Base-by-base conservation (phyloP, 2,329 filamentous ascomycete genomes). In the Helotiales sp. region DNA sequence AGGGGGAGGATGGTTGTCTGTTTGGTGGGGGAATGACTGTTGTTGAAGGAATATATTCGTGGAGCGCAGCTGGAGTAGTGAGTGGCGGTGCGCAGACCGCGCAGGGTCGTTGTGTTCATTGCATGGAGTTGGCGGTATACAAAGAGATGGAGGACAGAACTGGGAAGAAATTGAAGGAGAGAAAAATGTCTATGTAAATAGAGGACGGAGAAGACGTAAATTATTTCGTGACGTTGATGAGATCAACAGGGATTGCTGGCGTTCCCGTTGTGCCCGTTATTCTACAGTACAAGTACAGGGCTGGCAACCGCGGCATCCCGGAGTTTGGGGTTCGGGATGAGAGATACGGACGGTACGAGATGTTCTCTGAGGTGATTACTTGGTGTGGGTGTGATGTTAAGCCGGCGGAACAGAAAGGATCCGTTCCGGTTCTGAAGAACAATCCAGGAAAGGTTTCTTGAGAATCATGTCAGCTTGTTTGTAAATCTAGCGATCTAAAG, bases 31-130 rank as follows among this genome's bases (percentile, higher is more conserved):
- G 62, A 50, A 28, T 17, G 47, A 28, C 34, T 52, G 26, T 22
- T 47, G 57, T 28, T n/a, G 10, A n/a, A 26, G 49, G 49, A 26
- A 55, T 3, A 45, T 52, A 17, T 30, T 40, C 69, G 76, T 63
- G 73, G 75, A 78, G 59, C 82, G 82, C 72, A 77, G 80, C 45
- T 26, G 28, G 5, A 26, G 54, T 72, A 62, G 50, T 67, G 62
- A 28, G 69, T 57, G 49, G 68, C 57, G 65, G 66, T 68, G 68
- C 75, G 76, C 69, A 76, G 67, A 69, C 63, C 58, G 71, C 73
- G 72, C 68, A 70, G 61, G 15, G 70, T 68, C 37, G 63, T 66
- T 55, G 70, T 72, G 58, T 55, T 74, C 74, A 75, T 75, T 57
- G 67, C 73, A 75, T 75, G 61, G 54, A 49, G 13, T 24, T 17